phyloP scores from a whole-genome alignment of 139 green algal genomes.

The Ettlia oleoabundans region DNA sequence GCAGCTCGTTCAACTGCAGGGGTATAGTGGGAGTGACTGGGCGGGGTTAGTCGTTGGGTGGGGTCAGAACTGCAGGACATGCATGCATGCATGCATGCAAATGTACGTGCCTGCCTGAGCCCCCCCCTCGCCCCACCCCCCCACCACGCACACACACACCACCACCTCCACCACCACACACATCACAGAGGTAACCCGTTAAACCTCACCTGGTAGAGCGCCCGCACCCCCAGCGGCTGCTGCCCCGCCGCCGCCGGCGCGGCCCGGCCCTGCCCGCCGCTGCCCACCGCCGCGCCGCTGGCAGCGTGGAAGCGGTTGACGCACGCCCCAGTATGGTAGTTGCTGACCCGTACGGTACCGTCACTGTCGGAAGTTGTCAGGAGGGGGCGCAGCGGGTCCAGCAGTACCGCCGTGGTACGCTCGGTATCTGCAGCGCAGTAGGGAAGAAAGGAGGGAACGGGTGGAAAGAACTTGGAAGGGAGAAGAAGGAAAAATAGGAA shows the following conservation, averaged over 20 bases:
- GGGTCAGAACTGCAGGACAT: too few species aligned
- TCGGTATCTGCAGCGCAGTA: conserved; percentile 1
- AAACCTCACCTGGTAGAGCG: too few species aligned
- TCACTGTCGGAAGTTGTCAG: conserved; percentile 62
- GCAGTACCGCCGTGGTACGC: conserved; percentile 58
- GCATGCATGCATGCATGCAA: too few species aligned
- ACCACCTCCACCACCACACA: too few species aligned
- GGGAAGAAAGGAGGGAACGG: not conserved
- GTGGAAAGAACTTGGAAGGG: not conserved
- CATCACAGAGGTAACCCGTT: too few species aligned
- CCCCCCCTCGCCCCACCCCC: too few species aligned
- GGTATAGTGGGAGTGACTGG: not conserved
- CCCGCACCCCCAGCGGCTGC: not conserved
- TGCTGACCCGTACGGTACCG: conserved; percentile 69
- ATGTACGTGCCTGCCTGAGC: too few species aligned
- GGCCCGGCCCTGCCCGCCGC: not conserved
- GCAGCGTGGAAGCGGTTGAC: conserved; percentile 47
- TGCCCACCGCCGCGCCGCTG: not conserved
- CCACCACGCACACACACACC: too few species aligned
- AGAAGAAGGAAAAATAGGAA: not conserved
- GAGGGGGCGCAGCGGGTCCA: conserved; percentile 78
- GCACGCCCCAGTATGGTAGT: conserved; percentile 45
- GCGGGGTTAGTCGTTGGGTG: not conserved
- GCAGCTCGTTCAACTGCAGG: conserved; percentile 79
- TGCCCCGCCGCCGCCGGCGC: not conserved